Conservation (phyloP, 2,329 filamentous ascomycete genomes). For the Fusarium sp. region DNA sequence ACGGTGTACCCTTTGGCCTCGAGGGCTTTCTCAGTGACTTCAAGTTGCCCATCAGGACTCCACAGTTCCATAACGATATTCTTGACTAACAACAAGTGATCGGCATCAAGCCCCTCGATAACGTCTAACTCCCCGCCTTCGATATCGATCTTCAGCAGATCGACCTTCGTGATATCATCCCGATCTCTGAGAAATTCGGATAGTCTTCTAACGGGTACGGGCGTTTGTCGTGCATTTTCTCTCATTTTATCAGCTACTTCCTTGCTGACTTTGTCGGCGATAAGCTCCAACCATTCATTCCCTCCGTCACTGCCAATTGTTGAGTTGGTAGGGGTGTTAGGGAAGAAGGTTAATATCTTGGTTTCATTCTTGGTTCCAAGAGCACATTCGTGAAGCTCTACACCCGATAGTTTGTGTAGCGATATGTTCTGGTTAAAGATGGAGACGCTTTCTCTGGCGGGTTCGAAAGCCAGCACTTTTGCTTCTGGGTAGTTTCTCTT, state of each 20-base stretch:
- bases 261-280: not conserved
- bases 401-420: not conserved
- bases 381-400: not conserved
- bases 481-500: not conserved
- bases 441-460: not conserved
- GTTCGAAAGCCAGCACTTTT: not conserved
- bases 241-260: not conserved
- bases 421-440: not conserved
- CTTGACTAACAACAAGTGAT: not conserved
- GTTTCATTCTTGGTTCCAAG: not conserved
- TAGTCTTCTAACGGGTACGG: not conserved
- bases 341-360: not conserved
- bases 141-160: not conserved
- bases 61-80: not conserved
- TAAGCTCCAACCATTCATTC: not conserved
- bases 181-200: not conserved
- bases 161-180: not conserved
- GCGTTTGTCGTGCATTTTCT: not conserved
- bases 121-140: not conserved
- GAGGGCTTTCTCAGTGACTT: not conserved
- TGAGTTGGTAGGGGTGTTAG: not conserved
- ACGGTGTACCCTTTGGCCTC: not conserved
- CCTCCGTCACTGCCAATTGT: not conserved
- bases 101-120: not conserved
- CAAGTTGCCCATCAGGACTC: not conserved